Conservation (phyloP, 176 grass and related monocot genomes). For the Rhipidocladum racemiflorum region DNA sequence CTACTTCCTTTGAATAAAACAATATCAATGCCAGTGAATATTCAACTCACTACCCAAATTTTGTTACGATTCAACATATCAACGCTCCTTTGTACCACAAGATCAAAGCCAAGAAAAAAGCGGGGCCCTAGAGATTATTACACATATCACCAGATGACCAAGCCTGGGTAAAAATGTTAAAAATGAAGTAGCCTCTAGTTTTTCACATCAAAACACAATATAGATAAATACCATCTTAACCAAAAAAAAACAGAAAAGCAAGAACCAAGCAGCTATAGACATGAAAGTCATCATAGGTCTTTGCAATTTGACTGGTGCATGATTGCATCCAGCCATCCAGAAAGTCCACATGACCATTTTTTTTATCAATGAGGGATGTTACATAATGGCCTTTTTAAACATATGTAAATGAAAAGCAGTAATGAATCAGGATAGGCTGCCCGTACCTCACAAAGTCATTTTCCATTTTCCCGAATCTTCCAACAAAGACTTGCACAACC, state of each 20-base stretch:
- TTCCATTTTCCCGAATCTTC: constrained; percentile 74
- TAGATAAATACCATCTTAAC: neutral
- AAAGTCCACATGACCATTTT: neutral
- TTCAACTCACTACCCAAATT: neutral
- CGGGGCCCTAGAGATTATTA: neutral
- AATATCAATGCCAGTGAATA: neutral
- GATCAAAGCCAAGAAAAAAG: neutral
- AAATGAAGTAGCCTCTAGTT: neutral
- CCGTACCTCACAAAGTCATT: constrained; percentile 69
- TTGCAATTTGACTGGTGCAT: neutral
- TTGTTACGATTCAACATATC: neutral
- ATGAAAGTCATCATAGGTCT: neutral
- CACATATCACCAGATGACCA: constrained; percentile 5
- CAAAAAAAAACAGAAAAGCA: neutral
- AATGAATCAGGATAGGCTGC: constrained; percentile 1
- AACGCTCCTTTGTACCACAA: neutral
- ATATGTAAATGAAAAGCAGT: constrained; percentile 11
- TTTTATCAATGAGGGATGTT: neutral
- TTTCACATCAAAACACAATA: neutral
- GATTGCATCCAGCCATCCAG: neutral
- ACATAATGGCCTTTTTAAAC: neutral
- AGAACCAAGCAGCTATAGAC: neutral
- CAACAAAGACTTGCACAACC: constrained; percentile 68
- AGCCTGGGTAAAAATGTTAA: neutral
- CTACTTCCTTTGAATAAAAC: constrained; percentile 9